These are phyloP conservation scores for Alternaria sp. DNA, from an alignment of 2,329 filamentous ascomycete species.

Conservation along the genomic window DNA sequence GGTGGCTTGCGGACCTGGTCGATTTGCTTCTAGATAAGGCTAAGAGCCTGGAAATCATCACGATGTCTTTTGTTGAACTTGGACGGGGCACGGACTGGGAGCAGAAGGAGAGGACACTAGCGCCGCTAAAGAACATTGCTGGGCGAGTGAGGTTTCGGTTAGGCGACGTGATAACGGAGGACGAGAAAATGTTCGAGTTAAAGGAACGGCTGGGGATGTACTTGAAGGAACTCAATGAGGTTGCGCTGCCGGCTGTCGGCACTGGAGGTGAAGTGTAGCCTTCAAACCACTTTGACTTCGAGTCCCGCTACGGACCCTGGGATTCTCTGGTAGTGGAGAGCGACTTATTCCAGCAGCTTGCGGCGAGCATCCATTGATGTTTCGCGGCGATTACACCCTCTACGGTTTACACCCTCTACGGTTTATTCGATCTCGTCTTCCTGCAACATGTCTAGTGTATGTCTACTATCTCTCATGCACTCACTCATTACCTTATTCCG, in stretches of 20 bases:
- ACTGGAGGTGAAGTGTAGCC: neutral
- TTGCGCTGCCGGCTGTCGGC: neutral
- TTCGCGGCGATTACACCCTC: too few species aligned
- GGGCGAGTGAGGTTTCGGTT: slow-evolving; percentile 16
- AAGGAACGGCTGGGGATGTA: slow-evolving; percentile 1
- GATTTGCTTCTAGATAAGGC: slow-evolving; percentile 22
- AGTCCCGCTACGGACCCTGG: neutral
- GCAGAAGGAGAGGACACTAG: slow-evolving; percentile 17
- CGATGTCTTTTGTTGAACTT: slow-evolving; percentile 2
- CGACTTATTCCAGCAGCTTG: too few species aligned
- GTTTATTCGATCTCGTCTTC: too few species aligned
- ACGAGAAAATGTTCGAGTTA: slow-evolving; percentile 12
- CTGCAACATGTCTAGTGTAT: neutral
- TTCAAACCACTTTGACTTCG: neutral
- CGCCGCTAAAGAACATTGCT: slow-evolving; percentile 18
- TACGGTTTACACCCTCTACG: too few species aligned
- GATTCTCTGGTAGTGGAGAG: neutral
- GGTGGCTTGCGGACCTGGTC: slow-evolving; percentile 22
- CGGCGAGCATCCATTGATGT: too few species aligned
- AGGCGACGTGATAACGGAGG: slow-evolving; percentile 19
- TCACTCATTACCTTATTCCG: neutral
- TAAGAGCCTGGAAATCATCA: neutral
- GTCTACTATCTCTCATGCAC: neutral
- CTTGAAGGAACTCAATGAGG: slow-evolving; percentile 5
- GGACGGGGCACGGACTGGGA: slow-evolving; percentile 9